Conservation (phyloP, 2,329 filamentous ascomycete species). For the Geoglossum cookeanum region DNA sequence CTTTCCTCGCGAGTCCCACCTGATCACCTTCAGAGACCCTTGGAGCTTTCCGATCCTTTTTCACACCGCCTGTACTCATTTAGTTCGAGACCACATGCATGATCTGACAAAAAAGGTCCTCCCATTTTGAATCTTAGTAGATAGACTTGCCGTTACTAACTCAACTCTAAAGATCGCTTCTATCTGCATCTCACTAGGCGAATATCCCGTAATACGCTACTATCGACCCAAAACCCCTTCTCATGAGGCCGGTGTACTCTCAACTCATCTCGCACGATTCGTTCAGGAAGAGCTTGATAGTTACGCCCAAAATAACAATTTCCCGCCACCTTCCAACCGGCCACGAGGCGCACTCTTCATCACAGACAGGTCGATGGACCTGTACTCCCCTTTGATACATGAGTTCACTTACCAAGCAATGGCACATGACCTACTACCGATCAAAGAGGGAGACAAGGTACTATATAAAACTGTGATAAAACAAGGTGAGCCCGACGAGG, state of each 20-base stretch:
- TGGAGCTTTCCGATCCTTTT: conserved; percentile 90
- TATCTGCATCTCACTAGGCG: conserved; percentile 78
- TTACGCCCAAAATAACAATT: conserved; percentile 73
- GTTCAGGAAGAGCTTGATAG: conserved; percentile 81
- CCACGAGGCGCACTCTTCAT: conserved; percentile 72
- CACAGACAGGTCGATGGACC: conserved; percentile 82
- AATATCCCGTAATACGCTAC: conserved; percentile 85
- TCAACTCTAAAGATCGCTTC: conserved; percentile 47
- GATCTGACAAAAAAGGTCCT: conserved; percentile 68
- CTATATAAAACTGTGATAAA: conserved; percentile 69
- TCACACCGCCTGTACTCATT: conserved; percentile 71
- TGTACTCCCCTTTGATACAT: conserved; percentile 72
- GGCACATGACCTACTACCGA: conserved; percentile 80
- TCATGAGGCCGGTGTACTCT: conserved; percentile 78
- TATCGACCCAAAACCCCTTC: conserved; percentile 56
- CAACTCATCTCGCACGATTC: conserved; percentile 72
- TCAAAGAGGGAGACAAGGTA: conserved; percentile 75
- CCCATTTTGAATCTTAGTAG: background rate
- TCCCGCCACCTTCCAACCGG: conserved; percentile 58
- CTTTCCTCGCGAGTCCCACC: conserved; percentile 74
- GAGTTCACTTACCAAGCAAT: conserved; percentile 98
- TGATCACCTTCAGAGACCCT: conserved; percentile 82
- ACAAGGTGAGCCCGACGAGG: conserved; percentile 46
- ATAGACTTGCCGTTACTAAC: background rate
- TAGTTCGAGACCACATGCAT: conserved; percentile 70